Percentiles rank a stretch among this genome's conserved stretches.
phyloP scores from a whole-genome alignment of 345 rosid genomes.

The Citrus unshiu region DNA sequence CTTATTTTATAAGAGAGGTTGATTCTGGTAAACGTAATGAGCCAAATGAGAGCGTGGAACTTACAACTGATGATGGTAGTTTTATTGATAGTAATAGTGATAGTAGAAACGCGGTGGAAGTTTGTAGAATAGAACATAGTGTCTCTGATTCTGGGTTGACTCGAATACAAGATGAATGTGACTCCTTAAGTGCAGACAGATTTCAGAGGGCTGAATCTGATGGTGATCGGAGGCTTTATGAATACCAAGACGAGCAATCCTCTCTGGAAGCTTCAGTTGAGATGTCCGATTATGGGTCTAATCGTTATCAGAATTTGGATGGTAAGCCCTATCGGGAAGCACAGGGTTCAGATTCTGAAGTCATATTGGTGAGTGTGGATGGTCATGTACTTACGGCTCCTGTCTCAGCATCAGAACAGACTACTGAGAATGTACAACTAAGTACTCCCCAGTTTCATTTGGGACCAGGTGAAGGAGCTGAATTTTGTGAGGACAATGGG shows the following conservation, averaged over 20 bases:
- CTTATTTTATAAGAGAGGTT: slow-evolving; percentile 74
- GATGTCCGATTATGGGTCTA: slow-evolving; percentile 54
- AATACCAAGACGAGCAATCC: slow-evolving; percentile 62
- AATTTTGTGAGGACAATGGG: slow-evolving; percentile 52
- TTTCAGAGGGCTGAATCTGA: slow-evolving; percentile 79
- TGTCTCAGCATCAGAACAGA: slow-evolving; percentile 56
- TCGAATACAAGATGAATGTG: slow-evolving; percentile 38
- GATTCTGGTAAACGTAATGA: slow-evolving; percentile 41
- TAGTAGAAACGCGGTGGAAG: slow-evolving; percentile 16
- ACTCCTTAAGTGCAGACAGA: slow-evolving; percentile 27
- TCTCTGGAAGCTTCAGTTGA: slow-evolving; percentile 44
- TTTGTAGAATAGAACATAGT: slow-evolving; percentile 57
- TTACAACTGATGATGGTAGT: slow-evolving; percentile 14
- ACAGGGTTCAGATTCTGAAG: slow-evolving; percentile 57
- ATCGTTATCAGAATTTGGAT: slow-evolving; percentile 44
- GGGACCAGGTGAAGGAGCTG: slow-evolving; percentile 73
- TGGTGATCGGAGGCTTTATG: slow-evolving; percentile 56
- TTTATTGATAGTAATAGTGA: slow-evolving; percentile 16
- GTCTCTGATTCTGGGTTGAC: slow-evolving; percentile 56
- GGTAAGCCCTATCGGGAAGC: slow-evolving; percentile 43
- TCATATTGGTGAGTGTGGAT: slow-evolving; percentile 79
- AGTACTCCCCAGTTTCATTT: slow-evolving; percentile 76
- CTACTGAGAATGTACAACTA: slow-evolving; percentile 51
- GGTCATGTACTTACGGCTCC: slow-evolving; percentile 87
- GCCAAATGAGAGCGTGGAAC: slow-evolving; percentile 17